Percentiles rank a stretch among this genome's conserved stretches.
These are phyloP conservation scores for Komagataella mondaviorum DNA, from an alignment of 805 yeast genomes.

Conservation along the genomic window DNA sequence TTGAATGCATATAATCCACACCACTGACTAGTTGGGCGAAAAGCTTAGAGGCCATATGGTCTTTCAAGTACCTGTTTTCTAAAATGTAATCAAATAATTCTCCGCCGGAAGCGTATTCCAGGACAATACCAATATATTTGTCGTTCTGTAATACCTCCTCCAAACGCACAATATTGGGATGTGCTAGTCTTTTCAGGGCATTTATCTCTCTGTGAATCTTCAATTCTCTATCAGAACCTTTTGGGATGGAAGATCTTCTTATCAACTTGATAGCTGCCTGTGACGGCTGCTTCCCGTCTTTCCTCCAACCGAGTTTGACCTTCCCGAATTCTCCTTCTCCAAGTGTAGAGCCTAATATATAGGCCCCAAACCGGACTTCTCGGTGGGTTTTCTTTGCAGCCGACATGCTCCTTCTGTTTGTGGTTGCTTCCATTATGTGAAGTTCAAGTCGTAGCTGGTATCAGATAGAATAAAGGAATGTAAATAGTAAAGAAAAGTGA, in stretches of 20 bases:
- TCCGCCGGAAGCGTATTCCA: slow-evolving; percentile 96
- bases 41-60: slow-evolving; percentile 69
- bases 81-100: slow-evolving; percentile 89
- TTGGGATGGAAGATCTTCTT: slow-evolving; percentile 76
- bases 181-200: slow-evolving; percentile 72
- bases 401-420: background rate
- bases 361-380: slow-evolving; percentile 80
- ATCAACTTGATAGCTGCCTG: slow-evolving; percentile 93
- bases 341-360: slow-evolving; percentile 79
- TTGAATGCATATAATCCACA: slow-evolving; percentile 76
- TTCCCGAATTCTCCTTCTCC: slow-evolving; percentile 99
- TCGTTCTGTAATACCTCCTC: slow-evolving; percentile 92
- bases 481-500: background rate
- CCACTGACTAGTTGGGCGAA: slow-evolving; percentile 93
- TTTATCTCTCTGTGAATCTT: slow-evolving; percentile 90
- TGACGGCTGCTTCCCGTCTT: slow-evolving; percentile 61
- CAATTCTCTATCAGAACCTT: slow-evolving; percentile 73
- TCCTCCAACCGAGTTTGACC: slow-evolving; percentile 93
- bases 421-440: background rate
- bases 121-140: slow-evolving; percentile 88
- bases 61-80: slow-evolving; percentile 77
- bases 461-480: background rate
- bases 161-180: slow-evolving; percentile 85
- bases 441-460: background rate
- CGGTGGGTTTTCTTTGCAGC: slow-evolving; percentile 12